phyloP scores from a whole-genome alignment of 139 green algal species.

The Chlamydomonas applanata region DNA sequence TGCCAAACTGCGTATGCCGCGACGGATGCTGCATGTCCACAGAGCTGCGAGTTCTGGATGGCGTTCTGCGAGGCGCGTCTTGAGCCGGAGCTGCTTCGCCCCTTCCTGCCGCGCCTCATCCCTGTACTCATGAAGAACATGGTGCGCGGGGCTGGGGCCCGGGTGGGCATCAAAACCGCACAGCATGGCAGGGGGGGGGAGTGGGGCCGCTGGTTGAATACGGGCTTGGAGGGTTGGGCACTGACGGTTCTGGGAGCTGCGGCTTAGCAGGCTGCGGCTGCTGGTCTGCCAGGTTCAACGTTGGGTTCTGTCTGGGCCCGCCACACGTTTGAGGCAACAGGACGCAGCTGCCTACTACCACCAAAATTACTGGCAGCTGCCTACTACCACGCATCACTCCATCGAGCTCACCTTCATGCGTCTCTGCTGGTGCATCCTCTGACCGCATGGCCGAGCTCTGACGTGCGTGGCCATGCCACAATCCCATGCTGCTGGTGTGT shows the following conservation, averaged over 20 bases:
- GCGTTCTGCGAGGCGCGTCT: constrained; percentile 72
- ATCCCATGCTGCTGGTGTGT: no score
- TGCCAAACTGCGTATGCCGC: no score
- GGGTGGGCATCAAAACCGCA: not conserved
- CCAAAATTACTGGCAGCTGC: no score
- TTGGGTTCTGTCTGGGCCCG: no score
- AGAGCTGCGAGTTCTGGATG: constrained; percentile 93
- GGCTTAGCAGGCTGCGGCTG: not conserved
- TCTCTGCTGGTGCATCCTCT: no score
- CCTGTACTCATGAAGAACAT: constrained; percentile 95
- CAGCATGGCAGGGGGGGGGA: not conserved
- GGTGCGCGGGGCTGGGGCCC: constrained; percentile 41
- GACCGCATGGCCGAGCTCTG: no score
- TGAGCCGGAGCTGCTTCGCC: constrained; percentile 64
- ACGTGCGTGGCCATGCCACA: no score
- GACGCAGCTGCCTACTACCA: no score
- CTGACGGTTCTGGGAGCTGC: not conserved
- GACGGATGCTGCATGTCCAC: no score
- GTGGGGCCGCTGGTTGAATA: not conserved
- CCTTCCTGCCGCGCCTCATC: constrained; percentile 80
- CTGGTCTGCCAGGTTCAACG: not conserved
- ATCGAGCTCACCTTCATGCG: no score
- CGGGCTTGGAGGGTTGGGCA: not conserved
- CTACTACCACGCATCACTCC: no score
- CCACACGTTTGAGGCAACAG: no score